A percentile compares a stretch with the other conserved stretches of the same genome.
Evolutionary conservation across 139 green algal species (phyloP).

Genomic region (Chlorella sp.): DNA sequence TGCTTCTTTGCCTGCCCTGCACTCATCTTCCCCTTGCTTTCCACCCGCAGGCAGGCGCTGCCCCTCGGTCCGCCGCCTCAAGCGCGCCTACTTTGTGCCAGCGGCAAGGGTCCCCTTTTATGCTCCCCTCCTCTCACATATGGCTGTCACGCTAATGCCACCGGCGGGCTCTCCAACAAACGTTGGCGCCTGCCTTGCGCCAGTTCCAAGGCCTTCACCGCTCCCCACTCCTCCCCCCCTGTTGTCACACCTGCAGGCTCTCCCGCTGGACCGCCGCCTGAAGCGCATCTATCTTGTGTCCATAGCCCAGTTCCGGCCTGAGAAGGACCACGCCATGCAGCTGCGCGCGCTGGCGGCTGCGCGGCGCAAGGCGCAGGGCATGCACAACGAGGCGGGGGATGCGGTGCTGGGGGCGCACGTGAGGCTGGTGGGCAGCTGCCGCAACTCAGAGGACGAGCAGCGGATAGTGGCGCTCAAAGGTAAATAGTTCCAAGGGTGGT

Average conservation of each 20-base stretch:
- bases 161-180: too few relatives aligned
- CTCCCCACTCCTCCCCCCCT: neutral
- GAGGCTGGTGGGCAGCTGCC: slow-evolving; percentile 79
- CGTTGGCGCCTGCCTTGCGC: too few relatives aligned
- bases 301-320: slow-evolving; percentile 94
- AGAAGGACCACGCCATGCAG: slow-evolving; percentile 88
- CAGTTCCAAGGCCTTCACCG: too few relatives aligned
- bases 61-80: too few relatives aligned
- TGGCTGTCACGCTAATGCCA: too few relatives aligned
- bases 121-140: too few relatives aligned
- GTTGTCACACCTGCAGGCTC: slow-evolving; percentile 36
- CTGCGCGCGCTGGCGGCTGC: slow-evolving; percentile 53
- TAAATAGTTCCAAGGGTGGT: neutral
- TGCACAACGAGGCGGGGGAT: slow-evolving; percentile 34
- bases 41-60: too few relatives aligned
- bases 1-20: too few relatives aligned
- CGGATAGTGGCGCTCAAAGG: slow-evolving; percentile 65
- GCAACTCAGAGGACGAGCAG: slow-evolving; percentile 65
- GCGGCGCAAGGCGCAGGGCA: slow-evolving; percentile 9
- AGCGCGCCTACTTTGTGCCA: too few relatives aligned
- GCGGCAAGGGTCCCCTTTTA: too few relatives aligned
- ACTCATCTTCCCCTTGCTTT: too few relatives aligned
- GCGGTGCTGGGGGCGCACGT: slow-evolving; percentile 72
- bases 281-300: slow-evolving; percentile 86
- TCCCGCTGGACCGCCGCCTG: slow-evolving; percentile 84